phyloP scores from a whole-genome alignment of 2,329 filamentous ascomycete species.

The Ophiocordyceps polyrhachis-furcata region DNA sequence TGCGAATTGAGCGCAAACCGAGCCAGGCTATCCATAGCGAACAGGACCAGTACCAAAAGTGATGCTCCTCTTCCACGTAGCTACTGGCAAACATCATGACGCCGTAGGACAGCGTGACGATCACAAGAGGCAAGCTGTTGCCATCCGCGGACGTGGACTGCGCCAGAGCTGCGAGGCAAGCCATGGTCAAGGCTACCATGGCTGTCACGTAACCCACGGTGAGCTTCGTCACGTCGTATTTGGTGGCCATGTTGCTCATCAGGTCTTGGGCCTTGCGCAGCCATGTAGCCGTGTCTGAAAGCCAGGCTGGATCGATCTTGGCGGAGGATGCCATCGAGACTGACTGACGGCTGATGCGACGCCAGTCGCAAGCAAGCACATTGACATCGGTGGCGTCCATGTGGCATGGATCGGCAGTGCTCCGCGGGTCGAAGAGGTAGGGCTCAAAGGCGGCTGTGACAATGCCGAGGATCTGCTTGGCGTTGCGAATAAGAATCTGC shows the following conservation, averaged over 20 bases:
- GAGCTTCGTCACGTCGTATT: slow-evolving; percentile 60
- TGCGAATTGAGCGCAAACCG: slow-evolving; percentile 25
- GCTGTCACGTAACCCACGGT: slow-evolving; percentile 23
- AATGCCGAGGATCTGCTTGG: slow-evolving; percentile 60
- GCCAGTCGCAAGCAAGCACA: slow-evolving; percentile 53
- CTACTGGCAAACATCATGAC: slow-evolving; percentile 96
- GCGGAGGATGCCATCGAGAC: slow-evolving; percentile 6
- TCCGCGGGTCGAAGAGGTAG: slow-evolving; percentile 20
- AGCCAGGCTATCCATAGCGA: slow-evolving; percentile 48
- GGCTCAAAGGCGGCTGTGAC: slow-evolving; percentile 51
- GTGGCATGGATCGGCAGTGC: slow-evolving; percentile 18
- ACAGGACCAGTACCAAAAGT: slow-evolving; percentile 92
- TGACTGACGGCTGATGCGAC: slow-evolving; percentile 11
- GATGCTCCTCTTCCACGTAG: slow-evolving; percentile 95
- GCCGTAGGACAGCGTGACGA: slow-evolving; percentile 46
- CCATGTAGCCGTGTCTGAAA: slow-evolving; percentile 36
- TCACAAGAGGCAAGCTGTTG: slow-evolving; percentile 22
- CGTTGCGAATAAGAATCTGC: slow-evolving; percentile 59
- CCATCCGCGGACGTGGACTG: slow-evolving; percentile 4
- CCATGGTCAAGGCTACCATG: slow-evolving; percentile 10
- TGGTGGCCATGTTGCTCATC: slow-evolving; percentile 81
- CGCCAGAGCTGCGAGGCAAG: slow-evolving; percentile 3
- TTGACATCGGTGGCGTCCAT: slow-evolving; percentile 23
- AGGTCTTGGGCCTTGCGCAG: slow-evolving; percentile 53
- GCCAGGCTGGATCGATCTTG: slow-evolving; percentile 19